Evolutionary conservation across 1,284 basidiomycete genomes (phyloP), one percentile per base, ranked within the genome.

Genomic region (Ceratobasidium sp.): DNA sequence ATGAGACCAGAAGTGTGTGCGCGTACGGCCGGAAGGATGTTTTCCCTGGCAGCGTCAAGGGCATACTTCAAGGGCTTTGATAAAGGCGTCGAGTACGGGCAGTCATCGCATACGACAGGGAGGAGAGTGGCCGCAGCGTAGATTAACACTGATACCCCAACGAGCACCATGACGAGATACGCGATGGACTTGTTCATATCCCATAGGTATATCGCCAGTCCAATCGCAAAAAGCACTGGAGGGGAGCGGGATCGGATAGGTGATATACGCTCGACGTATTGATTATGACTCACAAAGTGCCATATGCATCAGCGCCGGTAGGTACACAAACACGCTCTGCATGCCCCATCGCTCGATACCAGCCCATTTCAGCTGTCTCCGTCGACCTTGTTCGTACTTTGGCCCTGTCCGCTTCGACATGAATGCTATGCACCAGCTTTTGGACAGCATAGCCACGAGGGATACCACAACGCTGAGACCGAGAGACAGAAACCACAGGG

Each of bases 391-490:
- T 21, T 60, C 39, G 21, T 60, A 45, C 36, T 23, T 28, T 2
- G 14, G 18, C 1, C 58, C 58, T 4, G 8, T 14, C 12, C 58
- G n/a, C 1, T 21, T 28, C 36, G 58, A 3, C 23, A 60, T 43
- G 23, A 60, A 60, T 41, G 3, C 14, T 12, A 28, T 14, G 21
- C 58, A 60, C 58, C 58, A 60, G 39, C 39, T 26, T 18, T 60
- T 60, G 8, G 58, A 34, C 3, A 60, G 58, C 58, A 60, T 60
- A 21, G 58, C 58, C 18, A 45, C 28, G 8, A 60, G 58, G 2
- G 58, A 43, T 10, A 60, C 58, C 21, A 32, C 58, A n/a, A 60
- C 39, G 12, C 58, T 60, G 23, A 60, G 58, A 30, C 36, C 36
- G n/a, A n/a, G n/a, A n/a, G n/a, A n/a, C n/a, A n/a, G n/a, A n/a